Evolutionary conservation across 2,329 filamentous ascomycete species (phyloP).

Genomic region (Aureobasidium sp.): DNA sequence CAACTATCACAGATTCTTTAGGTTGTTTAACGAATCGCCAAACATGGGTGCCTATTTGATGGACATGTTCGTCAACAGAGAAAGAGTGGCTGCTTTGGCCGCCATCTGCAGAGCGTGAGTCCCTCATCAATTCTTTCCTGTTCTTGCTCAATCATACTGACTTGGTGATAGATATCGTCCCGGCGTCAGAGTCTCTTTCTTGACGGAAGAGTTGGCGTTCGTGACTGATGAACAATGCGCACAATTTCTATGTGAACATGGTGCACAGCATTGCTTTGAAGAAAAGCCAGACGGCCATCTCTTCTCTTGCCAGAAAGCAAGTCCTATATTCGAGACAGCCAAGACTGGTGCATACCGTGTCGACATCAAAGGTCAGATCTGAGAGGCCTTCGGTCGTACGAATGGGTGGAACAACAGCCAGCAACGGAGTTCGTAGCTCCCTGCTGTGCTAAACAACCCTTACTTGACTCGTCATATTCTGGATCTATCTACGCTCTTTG

Average conservation of each 20-base stretch:
- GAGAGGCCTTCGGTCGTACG: slow-evolving; percentile 53
- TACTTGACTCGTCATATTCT: neutral
- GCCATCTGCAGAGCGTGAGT: slow-evolving; percentile 93
- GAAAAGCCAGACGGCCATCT: slow-evolving; percentile 60
- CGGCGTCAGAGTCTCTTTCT: slow-evolving; percentile 78
- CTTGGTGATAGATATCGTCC: slow-evolving; percentile 74
- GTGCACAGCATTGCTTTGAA: slow-evolving; percentile 67
- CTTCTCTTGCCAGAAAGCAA: slow-evolving; percentile 67
- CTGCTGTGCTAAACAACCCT: neutral
- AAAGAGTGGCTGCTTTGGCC: slow-evolving; percentile 82
- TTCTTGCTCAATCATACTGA: neutral
- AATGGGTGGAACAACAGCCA: neutral
- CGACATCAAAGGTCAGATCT: slow-evolving; percentile 97
- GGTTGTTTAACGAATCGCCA: slow-evolving; percentile 84
- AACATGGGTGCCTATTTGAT: slow-evolving; percentile 98
- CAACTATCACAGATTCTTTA: slow-evolving; percentile 98
- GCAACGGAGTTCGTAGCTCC: slow-evolving; percentile 13
- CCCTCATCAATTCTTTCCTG: neutral
- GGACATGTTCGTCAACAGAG: slow-evolving; percentile 96
- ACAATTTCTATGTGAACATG: slow-evolving; percentile 79
- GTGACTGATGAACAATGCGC: slow-evolving; percentile 67
- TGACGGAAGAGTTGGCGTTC: slow-evolving; percentile 93
- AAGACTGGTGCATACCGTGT: slow-evolving; percentile 72
- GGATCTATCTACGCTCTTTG: neutral
- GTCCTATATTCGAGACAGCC: slow-evolving; percentile 63